Evolutionary conservation across 2,329 filamentous ascomycete genomes (phyloP).

Genomic region (Fusarium newnesense): DNA sequence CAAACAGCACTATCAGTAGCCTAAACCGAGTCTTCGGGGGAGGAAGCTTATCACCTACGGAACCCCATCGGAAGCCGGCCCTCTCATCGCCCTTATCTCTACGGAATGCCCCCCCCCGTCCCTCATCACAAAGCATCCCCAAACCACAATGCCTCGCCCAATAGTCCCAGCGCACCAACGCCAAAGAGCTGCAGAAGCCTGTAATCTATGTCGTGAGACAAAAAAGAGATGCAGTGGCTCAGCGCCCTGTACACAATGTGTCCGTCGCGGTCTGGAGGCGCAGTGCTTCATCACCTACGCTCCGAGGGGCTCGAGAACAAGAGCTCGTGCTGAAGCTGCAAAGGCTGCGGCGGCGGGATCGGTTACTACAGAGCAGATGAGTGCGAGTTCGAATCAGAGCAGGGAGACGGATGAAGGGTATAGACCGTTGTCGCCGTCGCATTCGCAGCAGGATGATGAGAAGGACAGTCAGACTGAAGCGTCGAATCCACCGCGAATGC

Average conservation of each 20-base stretch:
- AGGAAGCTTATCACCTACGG: conserved; percentile 6
- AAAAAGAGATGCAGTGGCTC: conserved; percentile 63
- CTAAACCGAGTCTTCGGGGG: background rate
- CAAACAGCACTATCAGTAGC: conserved; percentile 1
- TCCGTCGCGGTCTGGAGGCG: conserved; percentile 53
- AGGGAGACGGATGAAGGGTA: conserved; percentile 29
- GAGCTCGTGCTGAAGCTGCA: conserved; percentile 26
- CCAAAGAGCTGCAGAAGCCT: conserved; percentile 60
- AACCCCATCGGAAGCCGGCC: conserved; percentile 7
- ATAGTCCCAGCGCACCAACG: conserved; percentile 61
- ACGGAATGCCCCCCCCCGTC: background rate
- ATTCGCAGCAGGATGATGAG: conserved; percentile 42
- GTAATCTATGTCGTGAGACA: conserved; percentile 57
- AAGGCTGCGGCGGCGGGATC: conserved; percentile 8
- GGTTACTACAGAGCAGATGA: background rate
- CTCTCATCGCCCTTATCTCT: background rate
- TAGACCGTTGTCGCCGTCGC: conserved; percentile 45
- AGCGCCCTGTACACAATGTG: conserved; percentile 60
- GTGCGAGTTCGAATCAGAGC: background rate
- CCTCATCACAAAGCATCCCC: background rate
- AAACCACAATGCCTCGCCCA: conserved; percentile 59
- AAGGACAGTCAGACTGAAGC: conserved; percentile 26
- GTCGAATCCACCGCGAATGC: conserved; percentile 52
- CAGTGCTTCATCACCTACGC: conserved; percentile 51
- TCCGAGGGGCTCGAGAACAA: conserved; percentile 43